phyloP scores from a whole-genome alignment of 306 rosid species.

The Mimosa bimucronata region DNA sequence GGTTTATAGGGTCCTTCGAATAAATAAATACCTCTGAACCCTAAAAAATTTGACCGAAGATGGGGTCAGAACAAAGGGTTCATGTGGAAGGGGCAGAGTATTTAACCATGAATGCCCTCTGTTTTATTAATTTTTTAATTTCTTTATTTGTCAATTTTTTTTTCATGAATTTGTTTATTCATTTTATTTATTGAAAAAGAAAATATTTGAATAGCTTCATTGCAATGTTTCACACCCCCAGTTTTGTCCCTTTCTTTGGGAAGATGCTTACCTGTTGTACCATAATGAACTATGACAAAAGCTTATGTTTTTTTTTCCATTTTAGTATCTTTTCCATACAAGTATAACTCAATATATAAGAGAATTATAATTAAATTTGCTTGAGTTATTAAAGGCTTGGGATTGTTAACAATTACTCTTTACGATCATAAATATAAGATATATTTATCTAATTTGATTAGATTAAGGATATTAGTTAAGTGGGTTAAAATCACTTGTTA shows the following conservation, averaged over 20 bases:
- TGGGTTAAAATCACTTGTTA: no score
- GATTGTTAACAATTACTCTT: accelerated
- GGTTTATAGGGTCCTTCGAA: neutral
- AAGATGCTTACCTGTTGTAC: slow-evolving; percentile 6
- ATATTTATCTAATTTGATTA: no score
- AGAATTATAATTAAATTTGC: neutral
- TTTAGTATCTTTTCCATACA: neutral
- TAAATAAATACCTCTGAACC: neutral
- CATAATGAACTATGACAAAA: neutral
- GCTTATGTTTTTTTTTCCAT: neutral
- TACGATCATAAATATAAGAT: no score
- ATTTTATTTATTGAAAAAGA: slow-evolving; percentile 34
- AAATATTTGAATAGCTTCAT: slow-evolving; percentile 1
- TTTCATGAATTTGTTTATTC: slow-evolving; percentile 18
- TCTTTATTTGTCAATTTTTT: no score
- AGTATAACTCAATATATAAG: neutral
- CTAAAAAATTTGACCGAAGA: neutral
- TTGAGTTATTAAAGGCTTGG: neutral
- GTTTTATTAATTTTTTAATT: neutral
- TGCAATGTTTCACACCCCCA: slow-evolving; percentile 3
- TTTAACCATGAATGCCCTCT: slow-evolving; percentile 27
- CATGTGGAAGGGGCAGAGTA: slow-evolving; percentile 18
- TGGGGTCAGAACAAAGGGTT: slow-evolving; percentile 16
- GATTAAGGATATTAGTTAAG: no score
- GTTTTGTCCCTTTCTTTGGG: slow-evolving; percentile 31